Conservation (phyloP, 2,329 filamentous ascomycete species). For the Talaromyces atroroseus region DNA sequence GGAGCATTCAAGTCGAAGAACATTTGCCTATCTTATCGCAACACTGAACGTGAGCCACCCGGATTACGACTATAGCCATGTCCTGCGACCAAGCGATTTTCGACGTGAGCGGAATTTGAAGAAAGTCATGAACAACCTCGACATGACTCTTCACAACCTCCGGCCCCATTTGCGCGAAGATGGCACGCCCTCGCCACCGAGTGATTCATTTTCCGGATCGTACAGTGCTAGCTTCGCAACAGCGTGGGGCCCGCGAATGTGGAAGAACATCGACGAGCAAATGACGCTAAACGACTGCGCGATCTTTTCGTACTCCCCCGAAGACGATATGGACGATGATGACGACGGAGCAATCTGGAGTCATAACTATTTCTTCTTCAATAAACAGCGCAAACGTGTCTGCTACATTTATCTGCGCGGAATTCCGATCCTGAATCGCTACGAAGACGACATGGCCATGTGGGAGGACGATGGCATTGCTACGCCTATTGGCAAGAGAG, state of each 20-base stretch:
- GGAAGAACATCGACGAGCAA: slow-evolving; percentile 87
- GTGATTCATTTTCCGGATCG: slow-evolving; percentile 38
- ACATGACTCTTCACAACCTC: slow-evolving; percentile 81
- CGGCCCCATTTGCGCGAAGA: slow-evolving; percentile 55
- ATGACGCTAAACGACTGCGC: slow-evolving; percentile 88
- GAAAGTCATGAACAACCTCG: slow-evolving; percentile 77
- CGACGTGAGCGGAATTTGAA: slow-evolving; percentile 74
- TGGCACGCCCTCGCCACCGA: slow-evolving; percentile 36
- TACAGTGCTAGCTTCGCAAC: slow-evolving; percentile 50
- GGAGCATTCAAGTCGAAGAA: slow-evolving; percentile 80
- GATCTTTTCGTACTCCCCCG: slow-evolving; percentile 82
- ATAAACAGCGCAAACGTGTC: slow-evolving; percentile 83
- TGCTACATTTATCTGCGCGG: slow-evolving; percentile 90
- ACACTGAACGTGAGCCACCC: slow-evolving; percentile 93
- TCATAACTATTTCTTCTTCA: slow-evolving; percentile 96
- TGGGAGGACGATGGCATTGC: slow-evolving; percentile 36
- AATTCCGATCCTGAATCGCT: slow-evolving; percentile 64
- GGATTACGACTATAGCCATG: slow-evolving; percentile 95
- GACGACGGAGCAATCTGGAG: slow-evolving; percentile 95
- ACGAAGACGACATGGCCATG: slow-evolving; percentile 48
- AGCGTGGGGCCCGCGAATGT: slow-evolving; percentile 84
- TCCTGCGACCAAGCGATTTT: slow-evolving; percentile 84
- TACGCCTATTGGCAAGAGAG: slow-evolving; percentile 41
- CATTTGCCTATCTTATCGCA: slow-evolving; percentile 92
- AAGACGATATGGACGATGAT: slow-evolving; percentile 86